Evolutionary conservation across 257 asterid genomes (phyloP), one percentile per base, ranked within the genome.

Genomic region (Ilex aquifolium): DNA sequence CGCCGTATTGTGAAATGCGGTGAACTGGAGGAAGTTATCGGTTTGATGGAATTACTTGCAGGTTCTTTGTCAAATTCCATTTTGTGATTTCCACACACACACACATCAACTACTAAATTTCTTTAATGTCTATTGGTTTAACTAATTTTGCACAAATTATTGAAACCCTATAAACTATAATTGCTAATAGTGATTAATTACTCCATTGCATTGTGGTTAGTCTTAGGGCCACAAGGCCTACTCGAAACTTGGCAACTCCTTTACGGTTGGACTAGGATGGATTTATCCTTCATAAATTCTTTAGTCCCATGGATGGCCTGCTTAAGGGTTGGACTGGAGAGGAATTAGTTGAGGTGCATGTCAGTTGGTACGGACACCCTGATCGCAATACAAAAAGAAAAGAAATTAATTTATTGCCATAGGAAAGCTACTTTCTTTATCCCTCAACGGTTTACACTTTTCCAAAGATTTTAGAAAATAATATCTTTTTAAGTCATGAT

Each of bases 11-110:
- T 80, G 73, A 59, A 76, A 55, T 51, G 80, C 60, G 84, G 84
- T 27, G 82, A 80, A 31, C 74, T 74, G 5, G 87, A 83, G 76
- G 80, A 60, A 42, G 66, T 85, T 17, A 82, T 83, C 64, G 74
- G 75, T 76, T 79, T 85, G 67, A 62, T 85, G 78, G 86, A 85
- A 56, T 68, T 68, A 29, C 84, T 91, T 69, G 77, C 85, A 59
- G 95, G 97, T 88, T 53, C 0, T 46, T 46, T 14, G 0, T 10
- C 4, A 46, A 46, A 8, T 36, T 36, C 8, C 42, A 4, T 4
- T 36, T 4, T 4, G 8, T 36, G 42, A 8, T 36, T 4, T 36
- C 0, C 42, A 8, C 42, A 21, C 42, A 36, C 42, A 4, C 42
- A 36, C 8, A 4, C 2, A 36, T 36, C 8, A 36, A 36, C 8